Base-by-base conservation (phyloP, 1,139 yeast genomes). In the Geotrichum carabidarum region DNA sequence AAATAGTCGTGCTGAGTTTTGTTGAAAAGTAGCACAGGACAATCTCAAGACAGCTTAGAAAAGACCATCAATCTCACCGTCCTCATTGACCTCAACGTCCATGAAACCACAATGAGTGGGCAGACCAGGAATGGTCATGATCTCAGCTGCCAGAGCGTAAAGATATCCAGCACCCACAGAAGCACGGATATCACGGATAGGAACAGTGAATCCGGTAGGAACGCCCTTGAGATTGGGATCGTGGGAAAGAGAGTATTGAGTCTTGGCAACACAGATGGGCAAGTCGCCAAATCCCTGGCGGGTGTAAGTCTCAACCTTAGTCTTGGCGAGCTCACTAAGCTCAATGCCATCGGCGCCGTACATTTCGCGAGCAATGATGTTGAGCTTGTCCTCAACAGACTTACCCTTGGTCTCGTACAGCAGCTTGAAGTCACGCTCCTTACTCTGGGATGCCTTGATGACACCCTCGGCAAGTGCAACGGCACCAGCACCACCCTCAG, bases 251-350 rank as follows among this genome's bases (percentile, higher is more conserved):
- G 97, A 90, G 76, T 93, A 93, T 74, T 93, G 99, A 2, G 99
- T 93, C 79, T 93, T 93, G 63, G 99, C 99, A 68, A 93, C 86
- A 77, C 99, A 93, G 65, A 93, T 84, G 59, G 99, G 99, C 68
- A 93, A 78, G 70, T 90, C 79, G 59, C 89, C 93, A 69, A 88
- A 93, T 7, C 98, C 98, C 76, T 91, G 97, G 57, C 79, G 75
- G 51, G 94, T 86, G 76, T 90, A 91, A 54, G 84, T 78, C 58
- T 84, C 93, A 62, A 93, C 82, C 75, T 91, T 89, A 74, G 81
- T 77, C 66, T 83, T 83, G 46, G 99, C 98, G 66, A 84, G 84
- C 50, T 90, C 94, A 59, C 82, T 79, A 63, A 90, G 82, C 73
- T 90, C 96, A 59, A 93, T 89, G 61, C 83, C 87, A 27, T 81